Evolutionary conservation across 768 basidiomycete species (phyloP), one percentile per base, ranked within the genome.

Genomic region (Porpolomopsis calyptriformis): DNA sequence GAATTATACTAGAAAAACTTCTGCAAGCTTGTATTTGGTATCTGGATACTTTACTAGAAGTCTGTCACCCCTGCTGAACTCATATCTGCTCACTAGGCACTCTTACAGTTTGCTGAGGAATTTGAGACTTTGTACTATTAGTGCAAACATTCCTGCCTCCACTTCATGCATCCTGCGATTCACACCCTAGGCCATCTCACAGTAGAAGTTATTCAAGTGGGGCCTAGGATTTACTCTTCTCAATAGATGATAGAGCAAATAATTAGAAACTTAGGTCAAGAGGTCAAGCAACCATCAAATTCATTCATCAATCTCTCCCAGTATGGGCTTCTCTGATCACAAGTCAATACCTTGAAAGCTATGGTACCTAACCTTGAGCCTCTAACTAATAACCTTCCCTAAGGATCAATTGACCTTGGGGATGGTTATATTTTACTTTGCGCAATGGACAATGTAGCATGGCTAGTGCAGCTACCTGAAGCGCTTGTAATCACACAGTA

Each of bases 51-150:
- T 14, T 26, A 22, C 19, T 53, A 54, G 27, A 16, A 45, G 12
- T 8, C 4, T 4, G 51, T 51, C 11, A 10, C 41, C 33, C 7
- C 11, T 2, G 38, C 36, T 9, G 20, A 45, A 27, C 34, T 53
- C 14, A 16, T 12, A 8, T 8, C 18, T 3, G 48, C 48, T 29
- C 47, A 43, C 16, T 26, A 35, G 10, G 22, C 37, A 23, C 36
- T 58, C 10, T 12, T 42, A 19, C 36, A 55, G n/a, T 57, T 47
- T 44, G 20, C 42, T 9, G n/a, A 37, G n/a, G 54, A 54, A 18
- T 58, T 50, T 31, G 55, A 54, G 24, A 33, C 33, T n/a, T 35
- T 60, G 10, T 55, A 55, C 38, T 48, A 52, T 45, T 50, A 54
- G 19, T 54, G 52, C 1, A 38, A 38, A 6, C 22, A 37, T 10